phyloP scores from a whole-genome alignment of 2,329 filamentous ascomycete species.

The Berkeleyomyces basicola region DNA sequence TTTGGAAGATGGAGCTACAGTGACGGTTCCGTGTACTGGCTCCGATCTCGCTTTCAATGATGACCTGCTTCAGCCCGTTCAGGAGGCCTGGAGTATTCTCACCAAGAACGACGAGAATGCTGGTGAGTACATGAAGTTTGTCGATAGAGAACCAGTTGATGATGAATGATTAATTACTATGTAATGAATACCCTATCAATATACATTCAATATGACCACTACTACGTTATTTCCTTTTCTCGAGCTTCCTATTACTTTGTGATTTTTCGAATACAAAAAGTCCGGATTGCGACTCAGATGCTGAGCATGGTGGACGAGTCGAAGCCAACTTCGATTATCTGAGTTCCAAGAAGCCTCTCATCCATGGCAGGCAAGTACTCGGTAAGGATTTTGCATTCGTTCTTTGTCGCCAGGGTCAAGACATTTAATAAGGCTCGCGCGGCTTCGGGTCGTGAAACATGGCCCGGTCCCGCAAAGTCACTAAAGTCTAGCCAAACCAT shows the following conservation, averaged over 20 bases:
- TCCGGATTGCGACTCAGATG: background rate
- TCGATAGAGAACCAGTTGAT: slow-evolving; percentile 48
- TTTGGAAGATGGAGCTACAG: slow-evolving; percentile 25
- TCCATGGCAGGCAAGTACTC: slow-evolving; percentile 19
- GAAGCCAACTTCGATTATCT: slow-evolving; percentile 11
- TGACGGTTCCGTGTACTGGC: slow-evolving; percentile 41
- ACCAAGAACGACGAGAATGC: slow-evolving; percentile 31
- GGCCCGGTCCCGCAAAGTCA: slow-evolving; percentile 43
- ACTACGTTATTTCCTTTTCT: background rate
- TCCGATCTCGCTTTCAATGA: slow-evolving; percentile 64
- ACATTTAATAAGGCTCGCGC: slow-evolving; percentile 64
- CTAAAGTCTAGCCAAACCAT: slow-evolving; percentile 45
- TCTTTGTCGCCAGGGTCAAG: slow-evolving; percentile 52
- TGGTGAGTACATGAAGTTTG: slow-evolving; percentile 57
- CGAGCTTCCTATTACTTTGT: background rate
- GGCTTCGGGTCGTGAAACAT: slow-evolving; percentile 42
- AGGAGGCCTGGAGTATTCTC: slow-evolving; percentile 51
- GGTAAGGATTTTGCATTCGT: slow-evolving; percentile 37
- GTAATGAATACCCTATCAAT: background rate
- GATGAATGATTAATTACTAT: slow-evolving; percentile 39
- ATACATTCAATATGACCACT: background rate
- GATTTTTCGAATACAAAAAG: background rate
- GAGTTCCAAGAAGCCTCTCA: slow-evolving; percentile 3
- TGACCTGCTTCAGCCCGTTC: slow-evolving; percentile 46
- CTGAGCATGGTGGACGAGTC: background rate